phyloP scores from a whole-genome alignment of 2,329 filamentous ascomycete genomes.

The Fusarium mexicanum region DNA sequence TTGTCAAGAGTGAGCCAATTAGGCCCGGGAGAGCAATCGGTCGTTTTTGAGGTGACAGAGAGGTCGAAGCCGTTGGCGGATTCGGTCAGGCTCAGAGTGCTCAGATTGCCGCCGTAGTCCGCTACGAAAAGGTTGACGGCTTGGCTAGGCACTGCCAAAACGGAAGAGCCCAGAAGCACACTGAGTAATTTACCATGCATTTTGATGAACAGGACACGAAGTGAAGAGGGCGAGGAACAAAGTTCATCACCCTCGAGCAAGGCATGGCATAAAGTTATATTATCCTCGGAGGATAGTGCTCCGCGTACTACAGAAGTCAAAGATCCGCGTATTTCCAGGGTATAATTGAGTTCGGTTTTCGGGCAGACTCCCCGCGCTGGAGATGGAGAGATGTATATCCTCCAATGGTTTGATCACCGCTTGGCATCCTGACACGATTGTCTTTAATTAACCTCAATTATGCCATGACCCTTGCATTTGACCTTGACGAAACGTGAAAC shows the following conservation, averaged over 20 bases:
- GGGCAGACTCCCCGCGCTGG: background rate
- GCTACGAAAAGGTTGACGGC: conserved; percentile 37
- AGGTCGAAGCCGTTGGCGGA: conserved; percentile 3
- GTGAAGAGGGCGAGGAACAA: too few species aligned
- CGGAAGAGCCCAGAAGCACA: conserved; percentile 9
- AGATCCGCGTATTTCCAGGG: background rate
- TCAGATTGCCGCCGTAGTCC: conserved; percentile 34
- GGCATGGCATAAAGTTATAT: background rate
- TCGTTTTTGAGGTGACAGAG: conserved; percentile 7
- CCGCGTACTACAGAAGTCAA: background rate
- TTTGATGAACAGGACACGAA: background rate
- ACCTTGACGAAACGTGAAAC: conserved; percentile 6
- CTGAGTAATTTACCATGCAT: conserved; percentile 6
- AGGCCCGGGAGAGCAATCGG: conserved; percentile 29
- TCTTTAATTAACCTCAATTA: conserved; percentile 1
- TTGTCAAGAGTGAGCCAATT: conserved; percentile 34
- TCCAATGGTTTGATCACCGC: background rate
- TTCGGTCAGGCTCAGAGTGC: conserved; percentile 24
- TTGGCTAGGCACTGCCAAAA: background rate
- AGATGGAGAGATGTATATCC: conserved; percentile 4
- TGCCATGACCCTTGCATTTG: background rate
- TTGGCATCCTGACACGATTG: background rate
- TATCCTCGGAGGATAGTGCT: background rate
- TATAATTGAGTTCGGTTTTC: background rate
- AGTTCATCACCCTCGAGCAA: too few species aligned